Conservation (phyloP, 345 rosid genomes). For the Hirschfeldia incana region DNA sequence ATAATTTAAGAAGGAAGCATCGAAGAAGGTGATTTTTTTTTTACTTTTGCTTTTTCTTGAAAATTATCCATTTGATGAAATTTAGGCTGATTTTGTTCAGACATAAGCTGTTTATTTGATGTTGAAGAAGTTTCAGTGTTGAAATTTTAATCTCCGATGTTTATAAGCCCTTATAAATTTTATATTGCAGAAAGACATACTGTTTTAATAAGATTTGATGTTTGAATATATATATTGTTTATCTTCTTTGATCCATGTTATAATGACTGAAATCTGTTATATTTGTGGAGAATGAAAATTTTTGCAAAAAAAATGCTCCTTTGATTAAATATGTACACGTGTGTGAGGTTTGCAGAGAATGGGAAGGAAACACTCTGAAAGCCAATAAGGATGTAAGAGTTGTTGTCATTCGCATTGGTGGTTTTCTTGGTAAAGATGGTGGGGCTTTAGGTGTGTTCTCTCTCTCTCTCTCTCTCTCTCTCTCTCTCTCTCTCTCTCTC, state of each 20-base stretch:
- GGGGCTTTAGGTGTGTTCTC: conserved; percentile 78
- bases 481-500: conserved; percentile 1
- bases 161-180: no score
- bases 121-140: no score
- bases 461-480: conserved; percentile 2
- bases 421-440: conserved; percentile 95
- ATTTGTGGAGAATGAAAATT: background rate
- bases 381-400: conserved; percentile 77
- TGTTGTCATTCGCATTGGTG: conserved; percentile 82
- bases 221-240: conserved; percentile 13
- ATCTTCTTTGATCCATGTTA: background rate
- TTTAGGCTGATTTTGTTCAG: no score
- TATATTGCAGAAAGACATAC: no score
- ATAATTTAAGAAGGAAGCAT: no score
- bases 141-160: no score
- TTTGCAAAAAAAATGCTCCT: background rate
- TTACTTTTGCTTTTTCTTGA: no score
- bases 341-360: conserved; percentile 83
- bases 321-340: background rate
- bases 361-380: conserved; percentile 80
- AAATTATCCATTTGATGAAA: no score
- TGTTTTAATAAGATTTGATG: no score
- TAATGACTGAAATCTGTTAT: background rate
- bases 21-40: no score
- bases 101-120: no score